Conservation (phyloP, 2,329 filamentous ascomycete genomes). For the Pseudopithomyces maydicus region DNA sequence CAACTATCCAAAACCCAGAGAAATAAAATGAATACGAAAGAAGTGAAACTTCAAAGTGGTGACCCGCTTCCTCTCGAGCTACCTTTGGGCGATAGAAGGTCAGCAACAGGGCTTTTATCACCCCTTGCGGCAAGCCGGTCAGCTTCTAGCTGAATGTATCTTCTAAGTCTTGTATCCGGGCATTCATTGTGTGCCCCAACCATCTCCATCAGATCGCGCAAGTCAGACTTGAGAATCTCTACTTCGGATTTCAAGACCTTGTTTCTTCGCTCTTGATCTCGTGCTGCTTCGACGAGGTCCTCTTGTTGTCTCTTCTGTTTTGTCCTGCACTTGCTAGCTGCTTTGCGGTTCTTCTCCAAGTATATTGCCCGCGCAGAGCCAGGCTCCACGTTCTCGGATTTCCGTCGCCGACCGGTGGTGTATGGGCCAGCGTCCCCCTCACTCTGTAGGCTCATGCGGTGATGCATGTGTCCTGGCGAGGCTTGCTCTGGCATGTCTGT, state of each 20-base stretch:
- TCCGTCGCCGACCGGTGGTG: conserved; percentile 17
- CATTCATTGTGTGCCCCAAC: conserved; percentile 31
- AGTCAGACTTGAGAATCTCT: conserved; percentile 25
- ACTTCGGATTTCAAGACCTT: conserved; percentile 35
- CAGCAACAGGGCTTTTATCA: background rate
- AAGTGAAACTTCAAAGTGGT: background rate
- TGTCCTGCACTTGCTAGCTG: conserved; percentile 73
- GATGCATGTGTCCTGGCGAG: background rate
- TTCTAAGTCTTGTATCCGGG: conserved; percentile 26
- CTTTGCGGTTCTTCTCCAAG: conserved; percentile 71
- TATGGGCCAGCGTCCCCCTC: conserved; percentile 5
- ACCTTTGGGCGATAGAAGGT: background rate
- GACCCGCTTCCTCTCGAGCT: background rate
- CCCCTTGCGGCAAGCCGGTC: conserved; percentile 21
- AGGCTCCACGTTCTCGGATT: conserved; percentile 24
- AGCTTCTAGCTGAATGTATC: conserved; percentile 34
- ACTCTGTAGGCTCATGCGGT: conserved; percentile 10
- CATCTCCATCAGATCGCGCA: conserved; percentile 29
- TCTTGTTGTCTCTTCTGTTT: conserved; percentile 65
- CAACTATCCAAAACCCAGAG: too few species aligned
- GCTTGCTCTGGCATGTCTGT: background rate
- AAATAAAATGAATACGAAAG: too few species aligned
- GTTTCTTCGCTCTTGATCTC: conserved; percentile 37
- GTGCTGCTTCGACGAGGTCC: conserved; percentile 52
- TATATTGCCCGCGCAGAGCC: conserved; percentile 37